Conservation (phyloP, 1,139 yeast species). For the Pichia sp. region DNA sequence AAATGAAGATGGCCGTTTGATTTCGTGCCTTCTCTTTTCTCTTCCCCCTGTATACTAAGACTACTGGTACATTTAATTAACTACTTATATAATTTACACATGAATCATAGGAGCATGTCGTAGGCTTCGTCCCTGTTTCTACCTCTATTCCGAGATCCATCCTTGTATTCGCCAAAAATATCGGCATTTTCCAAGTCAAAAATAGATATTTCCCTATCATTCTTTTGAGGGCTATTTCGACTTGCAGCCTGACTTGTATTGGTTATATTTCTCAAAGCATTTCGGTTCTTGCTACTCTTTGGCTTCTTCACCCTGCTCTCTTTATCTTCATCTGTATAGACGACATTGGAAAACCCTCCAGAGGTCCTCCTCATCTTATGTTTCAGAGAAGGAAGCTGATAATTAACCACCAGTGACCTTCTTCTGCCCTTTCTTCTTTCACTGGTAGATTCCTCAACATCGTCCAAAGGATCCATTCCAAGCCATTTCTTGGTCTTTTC, state of each 20-base stretch:
- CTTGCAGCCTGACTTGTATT: not conserved
- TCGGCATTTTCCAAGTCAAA: conserved; percentile 15
- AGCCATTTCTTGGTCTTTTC: conserved; percentile 21
- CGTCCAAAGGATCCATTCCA: conserved; percentile 17
- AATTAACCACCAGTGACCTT: conserved; percentile 54
- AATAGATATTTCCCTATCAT: conserved; percentile 5
- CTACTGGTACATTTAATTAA: not conserved
- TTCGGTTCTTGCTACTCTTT: not conserved
- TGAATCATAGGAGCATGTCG: conserved; percentile 4
- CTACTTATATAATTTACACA: not conserved
- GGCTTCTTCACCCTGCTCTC: conserved; percentile 13
- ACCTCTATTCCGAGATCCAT: not conserved
- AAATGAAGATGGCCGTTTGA: conserved; percentile 75
- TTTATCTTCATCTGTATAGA: conserved; percentile 18
- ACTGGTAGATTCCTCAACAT: conserved; percentile 12
- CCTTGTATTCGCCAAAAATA: conserved; percentile 7
- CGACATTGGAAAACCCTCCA: conserved; percentile 55
- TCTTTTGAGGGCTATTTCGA: not conserved
- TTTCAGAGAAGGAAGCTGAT: conserved; percentile 65
- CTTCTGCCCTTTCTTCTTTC: conserved; percentile 32
- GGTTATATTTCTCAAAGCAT: conserved; percentile 8
- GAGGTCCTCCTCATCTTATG: conserved; percentile 69
- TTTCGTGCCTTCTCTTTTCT: not conserved
- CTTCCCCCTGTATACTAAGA: not conserved
- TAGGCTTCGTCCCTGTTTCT: not conserved